Evolutionary conservation across 805 yeast genomes (phyloP), one percentile per base, ranked within the genome.

Genomic region (Wickerhamiella musiphila): DNA sequence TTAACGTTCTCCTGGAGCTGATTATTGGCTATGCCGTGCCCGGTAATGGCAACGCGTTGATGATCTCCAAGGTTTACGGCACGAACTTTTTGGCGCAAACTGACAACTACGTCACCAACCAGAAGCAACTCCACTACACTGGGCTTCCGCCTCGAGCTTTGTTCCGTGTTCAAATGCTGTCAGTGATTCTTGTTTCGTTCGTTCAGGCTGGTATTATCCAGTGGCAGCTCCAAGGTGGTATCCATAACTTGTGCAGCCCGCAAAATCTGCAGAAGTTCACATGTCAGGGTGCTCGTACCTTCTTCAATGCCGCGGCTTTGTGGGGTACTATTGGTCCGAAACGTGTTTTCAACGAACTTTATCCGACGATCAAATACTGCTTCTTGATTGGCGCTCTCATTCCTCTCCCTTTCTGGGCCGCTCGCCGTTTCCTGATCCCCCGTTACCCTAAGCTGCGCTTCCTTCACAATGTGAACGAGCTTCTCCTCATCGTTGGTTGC

Each of bases 281-380:
- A 26, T 62, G 67, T 42, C 40, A 37, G 20, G 54, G 56, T 16
- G 51, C 45, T 35, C 55, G 53, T 17, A 49, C 60, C 20, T 65
- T 62, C 52, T 66, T 57, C 46, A 50, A 61, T 19, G 65, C 72
- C 5, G 64, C 73, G 3, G 59, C 70, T 21, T 47, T 66, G 35
- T 70, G 74, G 72, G 75, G 76, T 40, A 49, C 57, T 3, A 63
- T 73, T 46, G 78, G 78, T 2, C 79, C 82, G 6, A 67, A 66
- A 48, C 46, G 56, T 17, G 44, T 54, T 11, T 48, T 56, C 31
- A 58, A 63, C 32, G 66, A 68, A 0, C 47, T 73, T 13, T 74
- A 74, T 45, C 79, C 81, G 1, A 54, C 64, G 10, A 54, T 74
- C 36, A 66, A 68, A 47, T 73, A 70, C 66, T 68, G 77, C 39